Base-by-base conservation (phyloP, 441 rosid species). In the Corymbia calophylla region DNA sequence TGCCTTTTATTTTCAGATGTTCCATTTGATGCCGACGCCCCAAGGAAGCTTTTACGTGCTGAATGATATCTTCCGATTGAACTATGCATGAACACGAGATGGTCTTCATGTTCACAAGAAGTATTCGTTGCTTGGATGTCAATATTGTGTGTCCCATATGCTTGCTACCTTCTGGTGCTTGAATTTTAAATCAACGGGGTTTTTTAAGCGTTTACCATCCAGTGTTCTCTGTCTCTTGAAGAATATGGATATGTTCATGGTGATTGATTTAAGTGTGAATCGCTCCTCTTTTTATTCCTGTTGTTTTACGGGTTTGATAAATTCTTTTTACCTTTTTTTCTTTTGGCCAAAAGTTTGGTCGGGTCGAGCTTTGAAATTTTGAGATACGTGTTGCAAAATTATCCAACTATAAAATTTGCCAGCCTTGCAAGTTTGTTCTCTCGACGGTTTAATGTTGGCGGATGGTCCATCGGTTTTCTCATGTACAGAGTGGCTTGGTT, bases 21-120 rank as follows among this genome's bases (percentile, higher is more conserved):
- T 84, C 58, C 88, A 89, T 84, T 84, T 88, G 87, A 88, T 88
- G 90, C 90, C 90, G 21, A 84, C 87, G 11, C 82, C 90, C 62
- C 90, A 84, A 86, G 87, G 90, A 56, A 84, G 87, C 82, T 88
- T 88, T 39, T 88, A 82, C 19, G 90, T 88, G 49, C 27, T 84
- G 23, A 88, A 88, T 31, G 89, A 88, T 32, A 80, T 88, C 62
- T 88, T 85, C 90, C 90, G 87, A 66, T 25, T 88, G 80, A 88
- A 82, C 90, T 88, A 84, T 64, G 90, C 87, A 14, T 88, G 90
- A 88, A 31, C 15, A 29, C 15, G 31, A 8, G 51, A 73, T 3
- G 84, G 51, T 49, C 84, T 73, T 39, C 51, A 0, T 39, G 49
- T 73, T 51, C n/a, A 23, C 84, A 39, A 73, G 51, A 73, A 39